These are phyloP conservation scores for Pythium coloratum DNA, from an alignment of 352 stramenopile genomes.

Conservation along the genomic window DNA sequence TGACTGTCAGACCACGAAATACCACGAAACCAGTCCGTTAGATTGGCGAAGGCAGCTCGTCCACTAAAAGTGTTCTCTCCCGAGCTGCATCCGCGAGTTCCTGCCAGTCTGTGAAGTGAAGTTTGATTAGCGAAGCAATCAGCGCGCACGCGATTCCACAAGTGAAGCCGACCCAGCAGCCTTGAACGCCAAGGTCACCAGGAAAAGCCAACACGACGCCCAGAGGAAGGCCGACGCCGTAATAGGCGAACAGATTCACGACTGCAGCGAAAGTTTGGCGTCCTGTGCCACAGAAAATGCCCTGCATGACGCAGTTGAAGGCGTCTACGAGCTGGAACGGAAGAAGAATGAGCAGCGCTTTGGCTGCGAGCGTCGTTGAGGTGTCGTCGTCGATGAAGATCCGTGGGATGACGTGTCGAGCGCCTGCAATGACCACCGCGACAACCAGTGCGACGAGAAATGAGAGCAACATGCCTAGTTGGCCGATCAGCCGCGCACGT, in stretches of 20 bases:
- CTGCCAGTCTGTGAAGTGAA: constrained; percentile 17
- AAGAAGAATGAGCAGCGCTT: constrained; percentile 44
- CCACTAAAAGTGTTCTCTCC: constrained; percentile 12
- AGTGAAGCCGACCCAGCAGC: constrained; percentile 60
- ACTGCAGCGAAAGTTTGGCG: constrained; percentile 56
- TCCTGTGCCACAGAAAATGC: constrained; percentile 65
- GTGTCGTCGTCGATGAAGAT: constrained; percentile 51
- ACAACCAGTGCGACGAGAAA: constrained; percentile 35
- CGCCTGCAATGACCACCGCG: constrained; percentile 26
- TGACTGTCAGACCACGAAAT: too few species aligned
- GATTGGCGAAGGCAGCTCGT: neutral
- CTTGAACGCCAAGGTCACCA: constrained; percentile 44
- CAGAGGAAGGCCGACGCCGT: constrained; percentile 68
- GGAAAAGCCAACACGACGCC: constrained; percentile 57
- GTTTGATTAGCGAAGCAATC: constrained; percentile 9
- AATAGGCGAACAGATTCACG: constrained; percentile 78
- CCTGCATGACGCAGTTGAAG: constrained; percentile 52
- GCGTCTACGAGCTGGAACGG: constrained; percentile 56
- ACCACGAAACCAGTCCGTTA: neutral
- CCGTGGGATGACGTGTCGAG: constrained; percentile 28
- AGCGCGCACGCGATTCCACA: constrained; percentile 32
- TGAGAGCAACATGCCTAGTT: constrained; percentile 34
- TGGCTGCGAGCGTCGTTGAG: constrained; percentile 39
- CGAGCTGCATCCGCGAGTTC: constrained; percentile 9
- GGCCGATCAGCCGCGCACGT: constrained; percentile 44